Percentiles rank a stretch among this genome's conserved stretches.
phyloP scores from a whole-genome alignment of 1,284 basidiomycete genomes.

The Rhodotorula sp. region DNA sequence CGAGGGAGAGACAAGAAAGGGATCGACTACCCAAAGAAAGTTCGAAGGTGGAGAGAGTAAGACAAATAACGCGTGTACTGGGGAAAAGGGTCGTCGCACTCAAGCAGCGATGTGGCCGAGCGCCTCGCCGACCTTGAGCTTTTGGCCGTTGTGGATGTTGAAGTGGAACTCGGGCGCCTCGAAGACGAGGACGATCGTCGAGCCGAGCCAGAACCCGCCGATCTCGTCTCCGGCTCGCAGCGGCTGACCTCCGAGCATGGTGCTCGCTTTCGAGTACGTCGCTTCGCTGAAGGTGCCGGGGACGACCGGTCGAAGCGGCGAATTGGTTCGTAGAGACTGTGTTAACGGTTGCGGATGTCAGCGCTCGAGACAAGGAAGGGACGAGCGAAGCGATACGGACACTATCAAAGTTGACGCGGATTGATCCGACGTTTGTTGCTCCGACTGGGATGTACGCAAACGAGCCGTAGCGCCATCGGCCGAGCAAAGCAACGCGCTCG shows the following conservation, averaged over 20 bases:
- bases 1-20: conserved; percentile 9
- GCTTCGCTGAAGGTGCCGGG: conserved; percentile 91
- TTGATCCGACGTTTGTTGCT: conserved; percentile 96
- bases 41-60: background rate
- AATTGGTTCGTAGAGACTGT: conserved; percentile 82
- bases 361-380: background rate
- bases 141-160: conserved; percentile 73
- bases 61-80: background rate
- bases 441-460: conserved; percentile 96
- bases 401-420: conserved; percentile 94
- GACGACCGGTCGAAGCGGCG: conserved; percentile 64
- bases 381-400: conserved; percentile 52
- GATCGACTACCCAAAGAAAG: conserved; percentile 6
- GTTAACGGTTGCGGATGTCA: background rate
- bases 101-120: conserved; percentile 45
- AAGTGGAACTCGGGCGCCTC: conserved; percentile 92
- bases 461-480: conserved; percentile 92
- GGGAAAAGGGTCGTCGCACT: background rate
- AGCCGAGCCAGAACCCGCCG: conserved; percentile 94
- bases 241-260: conserved; percentile 84
- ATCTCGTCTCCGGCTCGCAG: conserved; percentile 86
- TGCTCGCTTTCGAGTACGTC: conserved; percentile 76
- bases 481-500: conserved; percentile 94
- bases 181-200: conserved; percentile 94
- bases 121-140: conserved; percentile 81